phyloP scores from a whole-genome alignment of 2,329 filamentous ascomycete genomes.

The Myriangium duriaei region DNA sequence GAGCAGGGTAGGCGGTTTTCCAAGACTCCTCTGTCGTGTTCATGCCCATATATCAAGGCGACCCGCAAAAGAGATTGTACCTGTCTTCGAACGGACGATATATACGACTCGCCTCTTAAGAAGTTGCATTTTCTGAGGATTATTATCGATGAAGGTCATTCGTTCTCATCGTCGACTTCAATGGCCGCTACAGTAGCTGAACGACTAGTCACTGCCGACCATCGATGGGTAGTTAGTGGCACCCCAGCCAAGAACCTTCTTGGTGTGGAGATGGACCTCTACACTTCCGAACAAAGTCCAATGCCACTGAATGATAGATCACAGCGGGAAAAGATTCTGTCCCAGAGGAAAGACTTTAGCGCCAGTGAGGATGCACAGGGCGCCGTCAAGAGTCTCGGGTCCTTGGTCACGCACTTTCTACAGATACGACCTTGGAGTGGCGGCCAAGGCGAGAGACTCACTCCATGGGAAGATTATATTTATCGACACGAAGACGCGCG shows the following conservation, averaged over 20 bases:
- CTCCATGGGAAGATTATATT: constrained; percentile 64
- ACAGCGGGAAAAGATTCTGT: constrained; percentile 19
- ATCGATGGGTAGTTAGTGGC: constrained; percentile 81
- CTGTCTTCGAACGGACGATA: constrained; percentile 28
- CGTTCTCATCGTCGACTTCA: constrained; percentile 57
- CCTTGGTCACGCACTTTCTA: constrained; percentile 56
- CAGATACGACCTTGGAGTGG: constrained; percentile 65
- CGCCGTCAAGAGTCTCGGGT: constrained; percentile 48
- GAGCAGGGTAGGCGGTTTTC: constrained; percentile 28
- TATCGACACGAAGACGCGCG: constrained; percentile 36
- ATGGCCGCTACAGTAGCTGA: constrained; percentile 43
- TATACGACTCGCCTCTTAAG: constrained; percentile 51
- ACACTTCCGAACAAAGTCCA: constrained; percentile 21
- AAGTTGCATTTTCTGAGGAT: constrained; percentile 73
- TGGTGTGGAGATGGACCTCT: constrained; percentile 53
- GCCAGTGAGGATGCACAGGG: constrained; percentile 27
- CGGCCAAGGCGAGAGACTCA: constrained; percentile 43
- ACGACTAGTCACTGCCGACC: constrained; percentile 46
- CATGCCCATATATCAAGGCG: constrained; percentile 32
- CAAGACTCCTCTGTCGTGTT: constrained; percentile 19
- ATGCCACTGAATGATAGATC: constrained; percentile 8
- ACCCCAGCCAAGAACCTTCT: constrained; percentile 78
- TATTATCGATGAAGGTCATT: constrained; percentile 87
- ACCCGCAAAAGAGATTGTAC: constrained; percentile 32
- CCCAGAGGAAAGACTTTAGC: constrained; percentile 29